Evolutionary conservation across 2,329 filamentous ascomycete genomes (phyloP).

Genomic region (Orbilia quercus): DNA sequence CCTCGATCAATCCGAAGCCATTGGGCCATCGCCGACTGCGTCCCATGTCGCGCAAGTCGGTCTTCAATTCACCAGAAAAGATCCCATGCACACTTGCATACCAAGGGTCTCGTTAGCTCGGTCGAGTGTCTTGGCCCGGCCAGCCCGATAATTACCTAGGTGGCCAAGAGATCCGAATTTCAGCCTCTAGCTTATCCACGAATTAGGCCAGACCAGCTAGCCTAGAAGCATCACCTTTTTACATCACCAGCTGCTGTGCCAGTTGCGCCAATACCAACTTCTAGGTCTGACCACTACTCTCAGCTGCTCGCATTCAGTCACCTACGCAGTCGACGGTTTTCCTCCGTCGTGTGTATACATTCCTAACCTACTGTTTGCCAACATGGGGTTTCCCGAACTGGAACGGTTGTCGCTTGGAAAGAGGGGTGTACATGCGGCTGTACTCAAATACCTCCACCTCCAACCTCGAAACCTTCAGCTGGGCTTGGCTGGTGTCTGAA

Average conservation of each 20-base stretch:
- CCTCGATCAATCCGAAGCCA: no score
- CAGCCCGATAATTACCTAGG: background rate
- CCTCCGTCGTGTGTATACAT: conserved; percentile 42
- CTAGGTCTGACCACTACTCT: conserved; percentile 4
- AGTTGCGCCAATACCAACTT: background rate
- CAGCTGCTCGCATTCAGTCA: conserved; percentile 39
- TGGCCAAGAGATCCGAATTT: background rate
- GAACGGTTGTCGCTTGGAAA: conserved; percentile 34
- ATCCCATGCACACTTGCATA: no score
- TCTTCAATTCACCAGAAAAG: no score
- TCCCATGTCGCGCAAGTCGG: no score
- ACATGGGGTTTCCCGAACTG: conserved; percentile 32
- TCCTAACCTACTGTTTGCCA: conserved; percentile 29
- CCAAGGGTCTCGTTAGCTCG: no score
- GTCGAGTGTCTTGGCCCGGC: no score
- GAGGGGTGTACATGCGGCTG: conserved; percentile 47
- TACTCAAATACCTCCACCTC: conserved; percentile 44
- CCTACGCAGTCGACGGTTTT: conserved; percentile 25
- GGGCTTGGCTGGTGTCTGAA: no score
- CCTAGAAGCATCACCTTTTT: background rate
- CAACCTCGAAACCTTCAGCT: conserved; percentile 23
- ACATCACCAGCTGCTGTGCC: conserved; percentile 2
- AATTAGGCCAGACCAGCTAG: conserved; percentile 2
- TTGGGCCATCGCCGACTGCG: no score
- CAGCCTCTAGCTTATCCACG: background rate